Evolutionary conservation across 2,329 filamentous ascomycete genomes (phyloP).

Genomic region (Akanthomyces uredinophilus): DNA sequence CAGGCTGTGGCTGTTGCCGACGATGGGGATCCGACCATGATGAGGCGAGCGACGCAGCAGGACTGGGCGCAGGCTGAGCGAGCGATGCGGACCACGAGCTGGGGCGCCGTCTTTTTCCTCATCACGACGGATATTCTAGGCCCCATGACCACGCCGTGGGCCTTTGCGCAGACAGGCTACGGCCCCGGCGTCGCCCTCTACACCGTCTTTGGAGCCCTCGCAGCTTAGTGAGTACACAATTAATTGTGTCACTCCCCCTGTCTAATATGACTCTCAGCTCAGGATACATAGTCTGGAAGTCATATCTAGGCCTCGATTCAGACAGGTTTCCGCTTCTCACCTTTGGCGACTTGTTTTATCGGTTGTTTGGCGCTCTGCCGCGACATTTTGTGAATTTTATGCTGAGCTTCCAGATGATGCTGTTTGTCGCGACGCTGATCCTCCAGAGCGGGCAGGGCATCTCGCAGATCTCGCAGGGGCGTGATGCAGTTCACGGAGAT

Average conservation of each 20-base stretch:
- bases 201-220: slow-evolving; percentile 6
- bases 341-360: slow-evolving; percentile 43
- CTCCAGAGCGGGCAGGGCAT: slow-evolving; percentile 49
- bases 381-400: slow-evolving; percentile 42
- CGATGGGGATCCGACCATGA: not conserved
- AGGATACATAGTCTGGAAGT: slow-evolving; percentile 39
- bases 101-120: slow-evolving; percentile 43
- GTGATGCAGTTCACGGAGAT: slow-evolving; percentile 18
- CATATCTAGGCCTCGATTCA: slow-evolving; percentile 41
- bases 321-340: slow-evolving; percentile 39
- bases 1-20: not conserved
- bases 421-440: slow-evolving; percentile 47
- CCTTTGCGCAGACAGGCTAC: not conserved
- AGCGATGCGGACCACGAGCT: slow-evolving; percentile 40
- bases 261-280: slow-evolving; percentile 25
- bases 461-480: slow-evolving; percentile 42
- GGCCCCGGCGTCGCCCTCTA: not conserved
- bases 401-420: slow-evolving; percentile 41
- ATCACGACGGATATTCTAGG: slow-evolving; percentile 46
- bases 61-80: slow-evolving; percentile 43
- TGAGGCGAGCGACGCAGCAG: slow-evolving; percentile 11
- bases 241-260: too few relatives aligned
- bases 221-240: slow-evolving; percentile 29
- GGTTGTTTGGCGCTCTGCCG: slow-evolving; percentile 38
- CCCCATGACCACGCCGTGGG: slow-evolving; percentile 34